Base-by-base conservation (phyloP, 495 filamentous ascomycete species). In the Talaromyces liani region DNA sequence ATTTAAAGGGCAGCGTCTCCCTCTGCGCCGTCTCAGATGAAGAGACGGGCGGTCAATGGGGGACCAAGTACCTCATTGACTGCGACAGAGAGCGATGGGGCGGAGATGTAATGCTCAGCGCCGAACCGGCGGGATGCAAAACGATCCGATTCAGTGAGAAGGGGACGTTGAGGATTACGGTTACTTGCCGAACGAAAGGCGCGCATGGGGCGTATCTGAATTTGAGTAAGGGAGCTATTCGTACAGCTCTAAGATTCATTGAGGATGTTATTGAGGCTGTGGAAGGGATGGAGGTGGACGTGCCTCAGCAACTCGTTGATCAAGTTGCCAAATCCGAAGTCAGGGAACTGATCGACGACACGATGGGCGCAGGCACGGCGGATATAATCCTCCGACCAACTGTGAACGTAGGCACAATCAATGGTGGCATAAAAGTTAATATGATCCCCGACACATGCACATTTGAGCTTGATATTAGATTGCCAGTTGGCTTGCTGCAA, bases 171-270 rank as follows among this genome's bases (percentile, higher is more conserved):
- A 25, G 60, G 10, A 31, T 62, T 18, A 54, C 60, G 6, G 36
- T 14, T 14, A 62, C 60, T 10, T 24, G 31, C 2, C 20, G 9
- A 1, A 62, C 60, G n/a, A 12, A 10, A 18, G 60, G 45, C 0
- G 60, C 45, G 29, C 60, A 62, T 22, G 60, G 60, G 9, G 60
- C 60, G 4, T 62, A 62, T 33, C 12, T 53, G 27, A 51, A 62
- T 54, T 18, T 51, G 27, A 53, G 39, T 33, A 53, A 62, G 54
- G 60, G 60, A 0, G 60, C 60, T 1, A 62, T 51, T 62, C 45
- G 39, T 12, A 54, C 45, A 1, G 60, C 60, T 1, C 18, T 25
- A 4, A 18, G 1, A 2, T 53, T 62, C 10, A 62, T 62, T 22
- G n/a, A 14, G 9, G 60, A 62, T 1, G 39, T 54, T 2, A 54